phyloP scores from a whole-genome alignment of 2,329 filamentous ascomycete species.

The Paecilomyces fulvus region DNA sequence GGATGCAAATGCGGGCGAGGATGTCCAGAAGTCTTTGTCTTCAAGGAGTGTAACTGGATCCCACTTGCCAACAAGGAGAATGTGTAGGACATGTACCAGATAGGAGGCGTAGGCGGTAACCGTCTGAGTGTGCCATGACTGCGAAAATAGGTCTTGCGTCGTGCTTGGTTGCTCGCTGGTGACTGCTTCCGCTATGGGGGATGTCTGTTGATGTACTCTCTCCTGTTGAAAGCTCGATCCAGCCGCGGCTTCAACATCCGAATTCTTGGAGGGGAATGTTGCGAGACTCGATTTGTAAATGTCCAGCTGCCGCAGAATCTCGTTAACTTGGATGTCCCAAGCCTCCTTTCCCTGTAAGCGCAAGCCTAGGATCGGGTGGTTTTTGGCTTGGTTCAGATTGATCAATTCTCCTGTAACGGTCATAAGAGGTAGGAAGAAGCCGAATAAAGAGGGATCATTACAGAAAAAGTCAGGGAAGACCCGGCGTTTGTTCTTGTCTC shows the following conservation, averaged over 20 bases:
- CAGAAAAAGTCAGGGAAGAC: neutral
- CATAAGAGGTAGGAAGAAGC: conserved; percentile 87
- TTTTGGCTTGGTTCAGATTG: conserved; percentile 79
- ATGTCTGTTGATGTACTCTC: conserved; percentile 34
- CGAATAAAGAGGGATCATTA: conserved; percentile 56
- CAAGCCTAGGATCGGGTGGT: conserved; percentile 76
- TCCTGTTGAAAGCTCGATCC: conserved; percentile 19
- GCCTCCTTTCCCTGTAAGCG: conserved; percentile 64
- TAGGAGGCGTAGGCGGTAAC: conserved; percentile 85
- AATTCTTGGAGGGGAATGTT: conserved; percentile 40
- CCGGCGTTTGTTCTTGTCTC: conserved; percentile 52
- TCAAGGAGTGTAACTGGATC: conserved; percentile 85
- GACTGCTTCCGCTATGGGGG: conserved; percentile 20
- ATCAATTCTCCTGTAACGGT: conserved; percentile 86
- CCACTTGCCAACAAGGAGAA: conserved; percentile 85
- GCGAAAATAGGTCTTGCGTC: conserved; percentile 65
- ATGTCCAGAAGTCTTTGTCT: conserved; percentile 90
- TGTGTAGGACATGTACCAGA: conserved; percentile 88
- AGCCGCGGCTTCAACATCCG: neutral
- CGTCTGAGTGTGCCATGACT: conserved; percentile 75
- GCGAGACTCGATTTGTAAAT: conserved; percentile 68
- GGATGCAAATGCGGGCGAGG: conserved; percentile 75
- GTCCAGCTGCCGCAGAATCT: conserved; percentile 73
- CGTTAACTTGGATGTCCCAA: conserved; percentile 69
- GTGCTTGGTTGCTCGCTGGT: conserved; percentile 54